Base-by-base conservation (phyloP, 257 asterid species). In the Nicotiana noctiflora region DNA sequence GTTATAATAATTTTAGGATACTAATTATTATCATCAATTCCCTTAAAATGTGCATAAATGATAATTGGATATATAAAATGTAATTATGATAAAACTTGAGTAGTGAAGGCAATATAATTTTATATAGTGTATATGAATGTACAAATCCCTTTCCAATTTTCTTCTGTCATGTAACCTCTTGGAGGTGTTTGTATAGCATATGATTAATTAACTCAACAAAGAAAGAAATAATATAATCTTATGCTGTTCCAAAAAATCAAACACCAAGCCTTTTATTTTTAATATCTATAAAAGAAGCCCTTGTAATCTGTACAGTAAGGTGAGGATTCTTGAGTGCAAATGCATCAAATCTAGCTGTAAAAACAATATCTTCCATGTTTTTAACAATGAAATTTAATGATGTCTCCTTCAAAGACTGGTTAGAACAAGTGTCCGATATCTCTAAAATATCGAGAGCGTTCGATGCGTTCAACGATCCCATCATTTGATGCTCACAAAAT, bases 311-410 rank as follows among this genome's bases (percentile, higher is more conserved):
- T 51, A 93, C 98, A 79, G 92, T 92, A 12, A 95, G 81, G 82
- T 95, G 98, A 75, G 98, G 98, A 65, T 95, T 95, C 87, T 91
- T 95, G 34, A 92, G 94, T 6, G 98, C 98, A 83, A 95, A 95
- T 0, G 87, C 91, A 70, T 95, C 98, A 60, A 93, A 95, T 21
- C 89, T 84, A 1, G 91, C 63, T 0, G 98, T 91, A 79, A 95
- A 95, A 25, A 95, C 97, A 0, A 95, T 79, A 19, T 93, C 98
- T 68, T 95, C 98, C 98, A 95, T 95, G 74, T 95, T 95, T 74
- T 88, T 90, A 4, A 93, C 93, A 31, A 95, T 91, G 88, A 83
- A 95, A 77, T 86, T 91, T 61, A 95, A 84, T 0, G 98, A 89
- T 0, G 95, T 93, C 76, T 91, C 95, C 87, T 88, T 95, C 12